Evolutionary conservation across 805 yeast species (phyloP).

Genomic region (Candida namnaoensis): DNA sequence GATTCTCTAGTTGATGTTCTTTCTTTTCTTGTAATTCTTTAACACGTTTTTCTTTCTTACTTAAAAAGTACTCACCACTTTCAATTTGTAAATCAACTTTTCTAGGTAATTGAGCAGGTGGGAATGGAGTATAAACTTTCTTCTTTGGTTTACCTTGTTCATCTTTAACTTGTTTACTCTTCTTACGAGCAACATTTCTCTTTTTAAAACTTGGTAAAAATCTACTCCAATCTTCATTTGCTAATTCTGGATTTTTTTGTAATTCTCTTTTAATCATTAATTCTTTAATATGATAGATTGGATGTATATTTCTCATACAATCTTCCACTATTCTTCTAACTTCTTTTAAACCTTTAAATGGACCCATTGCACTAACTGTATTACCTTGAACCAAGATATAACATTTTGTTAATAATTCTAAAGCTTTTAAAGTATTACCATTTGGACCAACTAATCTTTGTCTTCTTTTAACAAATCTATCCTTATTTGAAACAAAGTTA

Average conservation of each 20-base stretch:
- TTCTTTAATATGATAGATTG: conserved; percentile 96
- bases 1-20: conserved; percentile 66
- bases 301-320: conserved; percentile 94
- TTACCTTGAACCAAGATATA: conserved; percentile 95
- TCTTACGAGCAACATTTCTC: conserved; percentile 90
- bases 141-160: conserved; percentile 35
- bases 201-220: conserved; percentile 95
- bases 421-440: conserved; percentile 93
- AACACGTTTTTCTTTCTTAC: conserved; percentile 71
- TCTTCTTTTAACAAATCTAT: conserved; percentile 89
- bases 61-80: conserved; percentile 95
- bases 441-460: conserved; percentile 95
- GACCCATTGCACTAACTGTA: conserved; percentile 96
- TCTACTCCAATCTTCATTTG: conserved; percentile 94
- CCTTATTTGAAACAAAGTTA: conserved; percentile 80
- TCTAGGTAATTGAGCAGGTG: conserved; percentile 95
- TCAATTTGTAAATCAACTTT: conserved; percentile 96
- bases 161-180: conserved; percentile 58
- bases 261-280: conserved; percentile 95
- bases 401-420: conserved; percentile 91
- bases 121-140: conserved; percentile 96
- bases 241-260: conserved; percentile 90
- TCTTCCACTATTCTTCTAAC: conserved; percentile 93
- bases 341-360: conserved; percentile 86
- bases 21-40: conserved; percentile 69